phyloP scores from a whole-genome alignment of 148 eudicot species.

The Cornus controversa region DNA sequence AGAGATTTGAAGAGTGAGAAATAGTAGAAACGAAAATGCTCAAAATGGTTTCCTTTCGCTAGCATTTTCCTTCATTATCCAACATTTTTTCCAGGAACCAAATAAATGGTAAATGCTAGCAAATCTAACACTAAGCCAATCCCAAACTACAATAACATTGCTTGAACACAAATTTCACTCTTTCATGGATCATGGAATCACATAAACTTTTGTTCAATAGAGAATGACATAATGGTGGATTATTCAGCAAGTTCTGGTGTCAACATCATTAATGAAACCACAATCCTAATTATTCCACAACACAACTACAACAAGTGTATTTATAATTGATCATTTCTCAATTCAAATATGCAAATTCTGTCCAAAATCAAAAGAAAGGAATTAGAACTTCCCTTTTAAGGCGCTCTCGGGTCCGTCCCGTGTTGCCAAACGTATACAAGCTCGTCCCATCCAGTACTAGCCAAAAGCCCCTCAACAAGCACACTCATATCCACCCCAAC shows the following conservation, averaged over 20 bases:
- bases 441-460: conserved; percentile 99
- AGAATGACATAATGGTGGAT: neutral
- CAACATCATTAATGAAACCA: neutral
- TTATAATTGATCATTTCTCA: neutral
- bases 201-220: neutral
- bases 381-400: conserved; percentile 26
- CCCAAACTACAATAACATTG: neutral
- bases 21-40: neutral
- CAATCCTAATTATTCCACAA: conserved; percentile 5
- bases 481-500: conserved; percentile 99
- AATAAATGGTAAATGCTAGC: neutral
- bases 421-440: conserved; percentile 91
- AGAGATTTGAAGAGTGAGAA: neutral
- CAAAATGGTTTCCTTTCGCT: neutral
- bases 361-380: neutral
- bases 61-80: neutral
- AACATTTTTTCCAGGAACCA: neutral
- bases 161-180: neutral
- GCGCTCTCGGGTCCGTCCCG: conserved; percentile 88
- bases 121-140: neutral
- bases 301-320: neutral
- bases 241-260: conserved; percentile 4
- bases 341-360: neutral
- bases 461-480: conserved; percentile 89
- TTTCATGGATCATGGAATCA: neutral